Conservation (phyloP, 305 asterid species). For the Withania somnifera region DNA sequence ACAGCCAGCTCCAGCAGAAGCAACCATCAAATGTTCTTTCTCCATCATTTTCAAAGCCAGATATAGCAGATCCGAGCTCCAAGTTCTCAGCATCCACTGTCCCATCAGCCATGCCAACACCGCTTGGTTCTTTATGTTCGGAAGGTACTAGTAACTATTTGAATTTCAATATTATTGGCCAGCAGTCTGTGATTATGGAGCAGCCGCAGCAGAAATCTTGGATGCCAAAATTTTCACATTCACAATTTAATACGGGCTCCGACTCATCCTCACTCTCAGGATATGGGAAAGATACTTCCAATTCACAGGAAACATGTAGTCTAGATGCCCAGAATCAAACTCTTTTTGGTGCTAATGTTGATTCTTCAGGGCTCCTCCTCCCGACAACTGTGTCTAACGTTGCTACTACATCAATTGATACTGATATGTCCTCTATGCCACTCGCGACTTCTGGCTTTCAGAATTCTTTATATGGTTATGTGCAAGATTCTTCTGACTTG, state of each 20-base stretch:
- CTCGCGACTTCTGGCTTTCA: conserved; percentile 57
- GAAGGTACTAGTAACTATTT: conserved; percentile 59
- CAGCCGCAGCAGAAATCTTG: conserved; percentile 62
- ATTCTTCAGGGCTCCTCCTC: conserved; percentile 62
- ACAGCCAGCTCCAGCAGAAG: conserved; percentile 54
- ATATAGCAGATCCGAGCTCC: conserved; percentile 37
- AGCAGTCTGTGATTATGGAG: conserved; percentile 47
- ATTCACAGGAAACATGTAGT: conserved; percentile 48
- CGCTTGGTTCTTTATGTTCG: conserved; percentile 54
- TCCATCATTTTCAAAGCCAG: conserved; percentile 58
- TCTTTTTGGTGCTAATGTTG: conserved; percentile 49
- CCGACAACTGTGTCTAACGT: conserved; percentile 57
- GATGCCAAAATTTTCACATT: conserved; percentile 41
- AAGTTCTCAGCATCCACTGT: conserved; percentile 38
- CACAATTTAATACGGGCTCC: conserved; percentile 30
- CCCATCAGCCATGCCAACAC: conserved; percentile 48
- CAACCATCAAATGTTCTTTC: conserved; percentile 53
- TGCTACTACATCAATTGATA: conserved; percentile 42
- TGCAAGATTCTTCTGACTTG: conserved; percentile 65
- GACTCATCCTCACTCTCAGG: conserved; percentile 32
- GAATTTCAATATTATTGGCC: conserved; percentile 53
- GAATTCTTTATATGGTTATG: conserved; percentile 48
- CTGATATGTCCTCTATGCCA: conserved; percentile 51
- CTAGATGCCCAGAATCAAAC: conserved; percentile 56
- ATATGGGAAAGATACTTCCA: conserved; percentile 59